These are phyloP conservation scores for Hymenoscyphus occultus DNA, from an alignment of 2,329 filamentous ascomycete genomes.

Conservation along the genomic window DNA sequence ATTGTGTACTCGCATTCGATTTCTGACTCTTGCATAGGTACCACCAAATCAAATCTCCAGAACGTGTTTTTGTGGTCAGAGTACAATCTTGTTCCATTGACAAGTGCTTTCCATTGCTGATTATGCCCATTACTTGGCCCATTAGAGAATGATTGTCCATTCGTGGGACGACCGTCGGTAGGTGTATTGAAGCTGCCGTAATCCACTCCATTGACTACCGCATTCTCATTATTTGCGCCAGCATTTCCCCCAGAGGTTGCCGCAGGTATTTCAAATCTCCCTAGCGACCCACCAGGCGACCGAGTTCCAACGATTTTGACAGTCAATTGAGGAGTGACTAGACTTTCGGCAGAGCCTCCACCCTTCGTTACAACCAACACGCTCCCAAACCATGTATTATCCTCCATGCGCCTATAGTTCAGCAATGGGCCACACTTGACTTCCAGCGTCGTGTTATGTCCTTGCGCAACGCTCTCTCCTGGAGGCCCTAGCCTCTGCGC, in stretches of 20 bases:
- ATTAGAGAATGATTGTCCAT: conserved; percentile 13
- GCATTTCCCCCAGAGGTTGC: conserved; percentile 12
- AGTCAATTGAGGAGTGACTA: conserved; percentile 54
- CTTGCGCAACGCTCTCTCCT: conserved; percentile 10
- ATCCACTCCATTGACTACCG: conserved; percentile 33
- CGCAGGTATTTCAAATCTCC: conserved; percentile 1
- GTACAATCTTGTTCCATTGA: conserved; percentile 61
- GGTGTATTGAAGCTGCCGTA: conserved; percentile 22
- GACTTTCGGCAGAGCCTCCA: conserved; percentile 56
- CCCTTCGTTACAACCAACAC: conserved; percentile 79
- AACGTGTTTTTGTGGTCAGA: conserved; percentile 73
- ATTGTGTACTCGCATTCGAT: conserved; percentile 77
- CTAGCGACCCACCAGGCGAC: conserved; percentile 5
- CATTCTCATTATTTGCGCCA: conserved; percentile 24
- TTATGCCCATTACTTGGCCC: conserved; percentile 6
- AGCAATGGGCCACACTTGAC: conserved; percentile 71
- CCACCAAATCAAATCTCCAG: conserved; percentile 82
- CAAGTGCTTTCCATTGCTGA: conserved; percentile 31
- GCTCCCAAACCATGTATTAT: conserved; percentile 74
- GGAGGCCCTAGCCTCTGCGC: conserved; percentile 15
- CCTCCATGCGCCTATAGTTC: conserved; percentile 74
- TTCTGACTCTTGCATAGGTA: conserved; percentile 70
- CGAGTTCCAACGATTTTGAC: conserved; percentile 41
- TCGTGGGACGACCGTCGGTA: background rate
- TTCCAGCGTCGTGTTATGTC: conserved; percentile 44